Base-by-base conservation (phyloP, 352 stramenopile genomes). In the Pythium rhizo-oryzae region DNA sequence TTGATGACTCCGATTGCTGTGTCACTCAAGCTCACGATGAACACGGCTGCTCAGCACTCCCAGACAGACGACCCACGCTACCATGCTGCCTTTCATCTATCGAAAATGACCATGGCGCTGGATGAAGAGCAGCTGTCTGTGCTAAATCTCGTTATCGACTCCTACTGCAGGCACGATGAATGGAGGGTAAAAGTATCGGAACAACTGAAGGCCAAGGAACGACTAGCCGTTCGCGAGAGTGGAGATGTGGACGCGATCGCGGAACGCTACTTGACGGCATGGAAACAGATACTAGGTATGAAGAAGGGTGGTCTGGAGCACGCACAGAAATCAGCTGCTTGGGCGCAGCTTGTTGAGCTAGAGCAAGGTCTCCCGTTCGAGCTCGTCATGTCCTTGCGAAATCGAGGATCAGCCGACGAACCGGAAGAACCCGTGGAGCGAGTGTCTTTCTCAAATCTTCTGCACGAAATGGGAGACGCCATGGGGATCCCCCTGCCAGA, bases 11-110 rank as follows among this genome's bases (percentile, higher is more conserved):
- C 89, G 13, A 93, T 97, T 59, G 83, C 82, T 28, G 84, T 95
- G 5, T 80, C 85, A 16, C 74, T 97, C 33, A 97, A 97, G 72
- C 69, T 97, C 47, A 96, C 86, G 15, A 94, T 97, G 86, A 97
- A 97, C 65, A 94, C 87, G 25, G 87, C 87, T 18, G 62, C 82
- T 2, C 78, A 92, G 50, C 80, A 92, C 49, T 68, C 81, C 4
- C 75, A 93, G 62, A 95, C 84, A 11, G 69, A 88, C 11, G 86
- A 94, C 18, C 85, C 88, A 35, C 78, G 89, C 8, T 97, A 97
- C 56, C 70, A 86, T 21, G 89, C 89, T 0, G 69, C 70, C 21
- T 94, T 97, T 61, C 83, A 96, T 47, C 69, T 96, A 41, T 96
- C 89, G 2, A 87, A 87, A 60, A 72, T 96, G 57, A 81, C 80